Base-by-base conservation (phyloP, 163 green algal species). In the Scenedesmus sp. region DNA sequence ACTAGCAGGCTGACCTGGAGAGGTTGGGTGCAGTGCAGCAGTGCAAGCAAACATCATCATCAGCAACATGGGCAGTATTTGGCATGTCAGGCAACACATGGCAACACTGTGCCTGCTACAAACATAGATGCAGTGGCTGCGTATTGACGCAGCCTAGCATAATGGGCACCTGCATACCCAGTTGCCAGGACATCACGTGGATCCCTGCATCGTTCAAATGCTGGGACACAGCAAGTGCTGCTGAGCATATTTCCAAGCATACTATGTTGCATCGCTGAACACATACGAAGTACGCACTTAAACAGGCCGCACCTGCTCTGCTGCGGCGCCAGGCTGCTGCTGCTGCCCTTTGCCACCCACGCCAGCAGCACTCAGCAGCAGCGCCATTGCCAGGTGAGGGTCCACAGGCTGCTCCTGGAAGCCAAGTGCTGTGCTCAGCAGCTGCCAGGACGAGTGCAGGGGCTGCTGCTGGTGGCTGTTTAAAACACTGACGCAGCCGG, bases 351-450 rank as follows among this genome's bases (percentile, higher is more conserved):
- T 55, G 73, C 86, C 64, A 23, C 86, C 86, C 46, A 91, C 86
- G 1, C 54, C 73, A n/a, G 67, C 87, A 46, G 87, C 87, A 60
- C 87, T 91, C 56, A 86, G 54, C 74, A 91, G 73, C 74, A 87
- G 55, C 66, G 54, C 26, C 54, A 86, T 4, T 1, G 87, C 67
- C 10, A 91, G 23, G 83, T 91, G 23, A 1, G 87, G 87, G 70
- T 91, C 87, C 10, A 86, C 60, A 1, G 16, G 7, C 54, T 54
- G 66, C 66, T 34, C 8, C 16, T 62, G n/a, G n/a, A 26, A 86
- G 20, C 87, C 87, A n/a, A 91, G 56, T 81, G 87, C 87, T 55
- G 26, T 26, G 13, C 55, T 86, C 20, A 86, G 73, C 73, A 91
- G 26, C 54, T 85, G 52, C 67, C 70, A 91, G 15, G 87, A 56